Conservation (phyloP, 495 filamentous ascomycete species). For the Darksidea phi region DNA sequence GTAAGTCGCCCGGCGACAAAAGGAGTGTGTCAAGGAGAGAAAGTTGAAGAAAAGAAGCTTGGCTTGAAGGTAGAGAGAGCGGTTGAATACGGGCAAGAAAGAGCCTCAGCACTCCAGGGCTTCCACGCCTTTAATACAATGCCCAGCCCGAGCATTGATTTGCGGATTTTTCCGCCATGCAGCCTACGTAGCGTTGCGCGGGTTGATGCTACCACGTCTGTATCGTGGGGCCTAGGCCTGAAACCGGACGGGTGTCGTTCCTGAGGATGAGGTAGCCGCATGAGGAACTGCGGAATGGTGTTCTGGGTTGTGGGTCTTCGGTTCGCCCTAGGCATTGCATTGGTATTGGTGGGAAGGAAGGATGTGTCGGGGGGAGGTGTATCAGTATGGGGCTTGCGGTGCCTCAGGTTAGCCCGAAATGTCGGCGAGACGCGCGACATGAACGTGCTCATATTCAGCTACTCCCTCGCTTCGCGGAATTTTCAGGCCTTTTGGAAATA, state of each 20-base stretch:
- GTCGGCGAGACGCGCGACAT: slow-evolving; percentile 1
- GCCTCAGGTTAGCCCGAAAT: slow-evolving; percentile 4
- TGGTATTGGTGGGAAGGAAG: not conserved
- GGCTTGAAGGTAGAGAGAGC: slow-evolving; percentile 7
- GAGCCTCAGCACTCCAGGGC: slow-evolving; percentile 8
- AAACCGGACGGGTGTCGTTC: slow-evolving; percentile 26
- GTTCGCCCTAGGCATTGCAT: not conserved
- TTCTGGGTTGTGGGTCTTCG: slow-evolving; percentile 2
- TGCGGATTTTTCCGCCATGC: not conserved
- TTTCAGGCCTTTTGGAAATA: not conserved
- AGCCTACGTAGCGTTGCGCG: slow-evolving; percentile 16
- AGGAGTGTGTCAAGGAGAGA: slow-evolving; percentile 10
- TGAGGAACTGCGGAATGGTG: slow-evolving; percentile 5
- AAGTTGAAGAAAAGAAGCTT: slow-evolving; percentile 4
- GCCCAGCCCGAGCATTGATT: slow-evolving; percentile 23
- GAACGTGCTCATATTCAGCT: not conserved
- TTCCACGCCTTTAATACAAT: slow-evolving; percentile 21
- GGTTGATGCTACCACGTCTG: slow-evolving; percentile 13
- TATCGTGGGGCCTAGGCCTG: slow-evolving; percentile 10
- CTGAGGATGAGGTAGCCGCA: slow-evolving; percentile 12
- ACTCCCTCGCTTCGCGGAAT: not conserved
- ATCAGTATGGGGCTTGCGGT: not conserved
- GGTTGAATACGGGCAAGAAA: slow-evolving; percentile 2
- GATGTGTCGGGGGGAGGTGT: not conserved
- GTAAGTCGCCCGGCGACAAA: slow-evolving; percentile 37